These are phyloP conservation scores for Colletotrichum sp. DNA, from an alignment of 2,329 filamentous ascomycete species.

Conservation along the genomic window DNA sequence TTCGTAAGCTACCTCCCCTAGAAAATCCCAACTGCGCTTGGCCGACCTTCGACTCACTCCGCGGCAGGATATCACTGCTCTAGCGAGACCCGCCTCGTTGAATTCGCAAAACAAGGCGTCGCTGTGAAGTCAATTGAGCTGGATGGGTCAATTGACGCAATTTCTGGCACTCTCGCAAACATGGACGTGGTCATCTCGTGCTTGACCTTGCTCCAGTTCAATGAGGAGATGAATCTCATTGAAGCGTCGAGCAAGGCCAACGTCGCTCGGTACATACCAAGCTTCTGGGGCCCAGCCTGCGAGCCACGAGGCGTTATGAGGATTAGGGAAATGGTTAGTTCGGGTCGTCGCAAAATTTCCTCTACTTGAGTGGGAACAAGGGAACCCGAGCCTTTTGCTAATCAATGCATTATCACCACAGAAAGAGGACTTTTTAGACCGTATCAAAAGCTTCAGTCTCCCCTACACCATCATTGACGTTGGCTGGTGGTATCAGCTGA, in stretches of 20 bases:
- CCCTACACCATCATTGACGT: not conserved
- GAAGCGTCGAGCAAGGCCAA: not conserved
- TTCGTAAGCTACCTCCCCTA: not conserved
- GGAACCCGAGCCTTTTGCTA: not conserved
- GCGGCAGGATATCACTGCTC: not conserved
- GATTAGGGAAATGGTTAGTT: not conserved
- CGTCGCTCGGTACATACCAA: not conserved
- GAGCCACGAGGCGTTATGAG: not conserved
- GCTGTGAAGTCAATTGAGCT: not conserved
- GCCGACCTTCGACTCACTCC: rapidly evolving
- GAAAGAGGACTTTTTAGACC: not conserved
- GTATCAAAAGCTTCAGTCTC: not conserved
- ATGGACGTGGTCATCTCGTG: not conserved
- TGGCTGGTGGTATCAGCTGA: not conserved
- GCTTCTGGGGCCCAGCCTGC: not conserved
- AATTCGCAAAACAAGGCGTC: not conserved
- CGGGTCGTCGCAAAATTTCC: not conserved
- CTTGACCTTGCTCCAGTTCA: not conserved
- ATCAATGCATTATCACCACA: not conserved
- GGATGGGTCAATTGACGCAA: rapidly evolving
- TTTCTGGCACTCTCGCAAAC: not conserved
- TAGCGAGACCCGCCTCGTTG: not conserved
- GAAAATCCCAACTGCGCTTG: rapidly evolving
- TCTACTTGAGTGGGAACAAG: not conserved
- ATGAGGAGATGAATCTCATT: not conserved